These are phyloP conservation scores for Melaleuca quinquenervia DNA, from an alignment of 345 rosid species.

Conservation along the genomic window DNA sequence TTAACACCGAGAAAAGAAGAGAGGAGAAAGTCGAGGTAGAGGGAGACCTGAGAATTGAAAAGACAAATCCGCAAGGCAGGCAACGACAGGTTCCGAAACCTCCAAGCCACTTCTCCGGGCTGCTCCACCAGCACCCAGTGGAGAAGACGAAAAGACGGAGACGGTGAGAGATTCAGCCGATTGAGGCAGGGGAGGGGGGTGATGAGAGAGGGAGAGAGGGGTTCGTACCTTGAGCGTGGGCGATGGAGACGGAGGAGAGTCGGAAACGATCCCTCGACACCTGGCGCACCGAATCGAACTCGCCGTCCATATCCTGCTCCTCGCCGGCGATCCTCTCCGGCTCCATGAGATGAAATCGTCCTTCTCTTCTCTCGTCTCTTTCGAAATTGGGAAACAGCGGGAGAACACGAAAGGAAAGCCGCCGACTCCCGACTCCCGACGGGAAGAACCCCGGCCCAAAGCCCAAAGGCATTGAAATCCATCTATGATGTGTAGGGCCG, in stretches of 20 bases:
- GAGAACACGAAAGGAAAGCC: background rate
- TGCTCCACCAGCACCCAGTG: constrained; percentile 17
- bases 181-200: background rate
- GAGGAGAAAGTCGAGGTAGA: background rate
- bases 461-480: background rate
- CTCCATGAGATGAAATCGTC: background rate
- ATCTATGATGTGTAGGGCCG: background rate
- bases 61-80: constrained; percentile 67
- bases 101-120: constrained; percentile 58
- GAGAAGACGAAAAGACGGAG: background rate
- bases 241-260: constrained; percentile 67
- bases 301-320: constrained; percentile 28
- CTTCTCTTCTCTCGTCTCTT: background rate
- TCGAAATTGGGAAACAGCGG: background rate
- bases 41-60: constrained; percentile 56
- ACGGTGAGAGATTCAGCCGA: background rate
- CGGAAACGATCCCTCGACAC: constrained; percentile 68
- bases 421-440: background rate
- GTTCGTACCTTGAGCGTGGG: constrained; percentile 55
- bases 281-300: constrained; percentile 41
- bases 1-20: background rate
- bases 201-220: background rate
- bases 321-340: constrained; percentile 6
- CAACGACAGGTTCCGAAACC: constrained; percentile 43
- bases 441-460: background rate